Percentiles rank a stretch among this genome's conserved stretches.
Evolutionary conservation across 2,329 filamentous ascomycete genomes (phyloP).

Genomic region (Alternaria sp.): DNA sequence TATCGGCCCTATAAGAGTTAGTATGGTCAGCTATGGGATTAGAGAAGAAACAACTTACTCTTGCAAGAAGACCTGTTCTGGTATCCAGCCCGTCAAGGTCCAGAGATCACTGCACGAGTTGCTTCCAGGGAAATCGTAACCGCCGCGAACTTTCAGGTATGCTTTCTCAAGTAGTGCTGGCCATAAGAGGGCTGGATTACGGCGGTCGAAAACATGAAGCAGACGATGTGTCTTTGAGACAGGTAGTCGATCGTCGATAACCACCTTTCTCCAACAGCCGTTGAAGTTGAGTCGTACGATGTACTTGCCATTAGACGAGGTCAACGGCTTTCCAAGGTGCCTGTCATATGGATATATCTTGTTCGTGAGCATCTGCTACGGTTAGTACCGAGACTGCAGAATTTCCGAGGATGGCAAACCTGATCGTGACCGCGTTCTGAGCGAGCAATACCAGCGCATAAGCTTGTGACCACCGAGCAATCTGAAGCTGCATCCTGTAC

Average conservation of each 20-base stretch:
- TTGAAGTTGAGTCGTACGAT: conserved; percentile 95
- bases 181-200: conserved; percentile 83
- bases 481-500: conserved; percentile 96
- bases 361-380: conserved; percentile 68
- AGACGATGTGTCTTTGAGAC: conserved; percentile 75
- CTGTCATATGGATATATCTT: conserved; percentile 79
- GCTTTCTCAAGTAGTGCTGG: conserved; percentile 94
- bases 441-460: conserved; percentile 80
- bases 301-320: conserved; percentile 86
- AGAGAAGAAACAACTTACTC: conserved; percentile 53
- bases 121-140: conserved; percentile 97
- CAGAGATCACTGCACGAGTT: conserved; percentile 96
- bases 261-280: conserved; percentile 84
- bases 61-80: conserved; percentile 91
- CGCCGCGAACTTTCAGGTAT: conserved; percentile 91
- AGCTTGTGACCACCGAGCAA: conserved; percentile 94
- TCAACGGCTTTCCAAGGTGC: conserved; percentile 58
- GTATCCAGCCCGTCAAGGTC: conserved; percentile 94
- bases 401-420: conserved; percentile 54
- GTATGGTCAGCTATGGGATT: neutral
- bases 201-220: conserved; percentile 86
- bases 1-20: conserved; percentile 67
- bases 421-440: conserved; percentile 71
- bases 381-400: conserved; percentile 9
- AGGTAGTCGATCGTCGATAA: conserved; percentile 88